These are phyloP conservation scores for Mycena polygramma DNA, from an alignment of 768 basidiomycete species.

Conservation along the genomic window DNA sequence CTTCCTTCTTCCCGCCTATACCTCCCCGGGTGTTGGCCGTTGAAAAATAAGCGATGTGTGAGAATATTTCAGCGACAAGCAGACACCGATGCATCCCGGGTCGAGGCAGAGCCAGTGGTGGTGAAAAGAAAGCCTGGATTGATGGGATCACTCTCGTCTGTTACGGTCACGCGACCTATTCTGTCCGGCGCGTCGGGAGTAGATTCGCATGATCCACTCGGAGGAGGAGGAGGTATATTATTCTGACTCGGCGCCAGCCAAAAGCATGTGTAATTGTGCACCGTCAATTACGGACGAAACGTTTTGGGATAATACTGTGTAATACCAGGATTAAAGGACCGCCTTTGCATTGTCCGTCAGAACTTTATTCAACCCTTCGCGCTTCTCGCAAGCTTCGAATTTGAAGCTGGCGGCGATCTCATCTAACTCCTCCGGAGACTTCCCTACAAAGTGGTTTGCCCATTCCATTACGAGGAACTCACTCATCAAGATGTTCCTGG, in stretches of 20 bases:
- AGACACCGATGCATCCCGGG: conserved; percentile 4
- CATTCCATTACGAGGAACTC: conserved; percentile 82
- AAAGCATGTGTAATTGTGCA: no score
- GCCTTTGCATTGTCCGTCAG: conserved; percentile 57
- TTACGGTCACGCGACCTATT: no score
- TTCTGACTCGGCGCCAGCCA: no score
- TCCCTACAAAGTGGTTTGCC: conserved; percentile 76
- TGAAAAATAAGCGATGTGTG: conserved; percentile 5
- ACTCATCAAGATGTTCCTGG: conserved; percentile 76
- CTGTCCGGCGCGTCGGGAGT: no score
- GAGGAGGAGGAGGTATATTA: no score
- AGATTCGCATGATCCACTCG: no score
- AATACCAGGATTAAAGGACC: conserved; percentile 2
- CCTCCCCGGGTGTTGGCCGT: background rate
- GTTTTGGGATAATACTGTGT: no score
- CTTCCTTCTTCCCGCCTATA: background rate
- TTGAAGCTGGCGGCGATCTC: conserved; percentile 81
- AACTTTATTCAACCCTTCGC: conserved; percentile 74
- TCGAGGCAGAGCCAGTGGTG: no score
- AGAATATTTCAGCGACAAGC: conserved; percentile 7
- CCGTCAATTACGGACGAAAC: no score
- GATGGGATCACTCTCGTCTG: no score
- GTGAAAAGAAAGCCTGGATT: no score
- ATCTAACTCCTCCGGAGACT: conserved; percentile 73
- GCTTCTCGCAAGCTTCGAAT: conserved; percentile 76